These are phyloP conservation scores for Cadophora luteo-olivacea DNA, from an alignment of 2,329 filamentous ascomycete species.

Conservation along the genomic window DNA sequence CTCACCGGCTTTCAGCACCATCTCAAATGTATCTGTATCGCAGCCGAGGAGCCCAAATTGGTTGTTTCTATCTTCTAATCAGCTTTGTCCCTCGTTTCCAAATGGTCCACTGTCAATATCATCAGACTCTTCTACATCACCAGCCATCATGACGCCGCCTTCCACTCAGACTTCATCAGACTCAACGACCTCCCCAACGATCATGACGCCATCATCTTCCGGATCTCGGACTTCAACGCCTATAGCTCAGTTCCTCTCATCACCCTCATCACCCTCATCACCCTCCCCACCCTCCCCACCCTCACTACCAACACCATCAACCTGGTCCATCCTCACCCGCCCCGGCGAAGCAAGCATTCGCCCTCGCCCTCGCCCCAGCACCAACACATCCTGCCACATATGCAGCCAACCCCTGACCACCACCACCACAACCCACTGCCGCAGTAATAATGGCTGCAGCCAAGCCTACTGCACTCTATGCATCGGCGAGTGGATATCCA, in stretches of 20 bases:
- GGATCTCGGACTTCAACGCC: not conserved
- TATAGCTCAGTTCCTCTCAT: not conserved
- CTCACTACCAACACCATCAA: not conserved
- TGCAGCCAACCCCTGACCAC: not conserved
- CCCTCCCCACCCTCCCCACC: no score
- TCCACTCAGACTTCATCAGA: no score
- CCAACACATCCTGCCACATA: not conserved
- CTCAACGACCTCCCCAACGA: not conserved
- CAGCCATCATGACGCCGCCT: no score
- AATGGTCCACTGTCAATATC: not conserved
- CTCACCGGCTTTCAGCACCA: not conserved
- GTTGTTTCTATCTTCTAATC: not conserved
- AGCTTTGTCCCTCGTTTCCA: not conserved
- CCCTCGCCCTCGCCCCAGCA: no score
- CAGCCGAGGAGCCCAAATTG: not conserved
- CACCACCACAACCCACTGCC: not conserved
- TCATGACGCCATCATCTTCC: conserved; percentile 7
- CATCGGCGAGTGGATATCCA: not conserved
- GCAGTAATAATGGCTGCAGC: not conserved
- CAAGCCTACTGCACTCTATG: not conserved
- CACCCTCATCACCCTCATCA: no score
- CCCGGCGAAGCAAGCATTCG: no score
- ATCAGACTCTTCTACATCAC: not conserved
- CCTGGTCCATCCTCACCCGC: not conserved
- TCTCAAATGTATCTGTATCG: not conserved